Conservation (phyloP, 257 asterid genomes). For the Solanum habrochaites region DNA sequence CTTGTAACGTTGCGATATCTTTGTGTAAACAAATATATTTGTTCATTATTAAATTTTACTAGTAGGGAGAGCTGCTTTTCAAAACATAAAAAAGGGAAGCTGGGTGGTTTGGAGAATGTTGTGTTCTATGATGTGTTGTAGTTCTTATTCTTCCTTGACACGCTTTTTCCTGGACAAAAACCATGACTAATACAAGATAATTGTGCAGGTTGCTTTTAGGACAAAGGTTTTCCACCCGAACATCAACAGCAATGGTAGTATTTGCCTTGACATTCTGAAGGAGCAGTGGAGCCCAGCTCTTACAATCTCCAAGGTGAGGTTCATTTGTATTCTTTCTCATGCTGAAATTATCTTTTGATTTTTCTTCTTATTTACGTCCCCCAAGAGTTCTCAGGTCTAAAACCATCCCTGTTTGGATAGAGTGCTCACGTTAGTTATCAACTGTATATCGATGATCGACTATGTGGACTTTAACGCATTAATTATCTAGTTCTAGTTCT, state of each 20-base stretch:
- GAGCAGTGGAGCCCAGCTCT: constrained; percentile 46
- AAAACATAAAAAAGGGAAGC: background rate
- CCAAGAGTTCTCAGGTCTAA: background rate
- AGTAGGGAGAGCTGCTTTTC: background rate
- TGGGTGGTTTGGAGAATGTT: background rate
- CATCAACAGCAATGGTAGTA: constrained; percentile 32
- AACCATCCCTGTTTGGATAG: background rate
- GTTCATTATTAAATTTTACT: background rate
- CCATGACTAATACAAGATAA: background rate
- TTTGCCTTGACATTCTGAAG: constrained; percentile 32
- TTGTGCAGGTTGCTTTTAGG: constrained; percentile 28
- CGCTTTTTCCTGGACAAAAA: background rate
- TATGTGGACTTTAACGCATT: background rate
- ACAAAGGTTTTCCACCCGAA: constrained; percentile 37
- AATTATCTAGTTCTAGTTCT: background rate
- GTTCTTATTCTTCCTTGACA: background rate
- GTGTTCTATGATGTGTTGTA: background rate
- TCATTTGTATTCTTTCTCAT: background rate
- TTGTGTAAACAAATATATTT: background rate
- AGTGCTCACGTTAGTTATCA: background rate
- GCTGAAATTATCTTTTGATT: background rate
- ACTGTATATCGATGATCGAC: background rate
- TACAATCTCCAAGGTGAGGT: constrained; percentile 26
- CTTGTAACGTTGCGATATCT: background rate
- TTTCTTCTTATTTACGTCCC: background rate